phyloP scores from a whole-genome alignment of 2,329 filamentous ascomycete genomes.

The Ophiostoma novo-ulmi region DNA sequence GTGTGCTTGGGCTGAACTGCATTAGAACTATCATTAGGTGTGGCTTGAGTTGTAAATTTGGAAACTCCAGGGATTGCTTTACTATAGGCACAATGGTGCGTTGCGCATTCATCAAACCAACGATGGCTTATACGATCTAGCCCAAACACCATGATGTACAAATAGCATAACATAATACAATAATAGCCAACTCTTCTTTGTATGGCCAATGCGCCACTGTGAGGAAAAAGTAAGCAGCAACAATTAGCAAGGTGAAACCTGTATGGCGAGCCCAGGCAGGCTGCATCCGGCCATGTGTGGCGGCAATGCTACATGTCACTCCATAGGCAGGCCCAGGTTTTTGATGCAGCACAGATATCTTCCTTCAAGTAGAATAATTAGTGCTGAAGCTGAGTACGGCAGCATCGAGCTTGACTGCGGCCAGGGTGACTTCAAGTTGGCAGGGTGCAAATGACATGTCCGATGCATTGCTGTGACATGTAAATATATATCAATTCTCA shows the following conservation, averaged over 20 bases:
- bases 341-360: not conserved
- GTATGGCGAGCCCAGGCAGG: not conserved
- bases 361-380: slow-evolving; percentile 9
- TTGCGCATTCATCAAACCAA: not conserved
- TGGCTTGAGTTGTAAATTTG: not conserved
- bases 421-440: not conserved
- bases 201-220: not conserved
- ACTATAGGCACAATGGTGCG: not conserved
- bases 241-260: not conserved
- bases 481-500: not conserved
- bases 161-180: not conserved
- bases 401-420: not conserved
- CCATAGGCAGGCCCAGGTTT: not conserved
- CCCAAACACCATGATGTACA: not conserved
- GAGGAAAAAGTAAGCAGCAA: not conserved
- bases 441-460: not conserved
- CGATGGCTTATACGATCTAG: not conserved
- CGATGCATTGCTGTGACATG: not conserved
- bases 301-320: not conserved
- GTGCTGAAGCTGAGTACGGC: not conserved
- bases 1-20: not conserved
- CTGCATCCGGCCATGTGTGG: not conserved
- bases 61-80: not conserved
- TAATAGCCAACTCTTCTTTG: not conserved
- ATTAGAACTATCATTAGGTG: not conserved